Evolutionary conservation across 2,329 filamentous ascomycete species (phyloP), one percentile per base, ranked within the genome.

Genomic region (Aureobasidium musti): DNA sequence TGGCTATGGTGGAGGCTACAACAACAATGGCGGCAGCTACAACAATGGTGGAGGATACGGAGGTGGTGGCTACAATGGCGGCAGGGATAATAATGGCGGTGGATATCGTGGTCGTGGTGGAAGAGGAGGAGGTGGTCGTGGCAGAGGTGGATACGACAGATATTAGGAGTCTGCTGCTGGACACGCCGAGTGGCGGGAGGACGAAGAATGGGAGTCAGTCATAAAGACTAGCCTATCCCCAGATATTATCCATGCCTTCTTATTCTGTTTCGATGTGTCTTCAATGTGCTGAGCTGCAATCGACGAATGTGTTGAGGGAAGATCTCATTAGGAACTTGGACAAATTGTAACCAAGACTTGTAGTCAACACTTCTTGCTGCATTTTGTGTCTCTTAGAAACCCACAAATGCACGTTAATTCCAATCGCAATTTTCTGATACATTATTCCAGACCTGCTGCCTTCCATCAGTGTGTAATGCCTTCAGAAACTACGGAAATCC

Each of bases 1-100:
- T 47, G 70, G 69, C 10, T 67, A 68, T 30, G 71, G 69, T 59
- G 75, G 73, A 10, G 68, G 74, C 8, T 72, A 74, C 14, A 68
- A 72, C 30, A 69, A 72, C 41, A 74, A 68, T 43, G 67, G 66
- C 33, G 67, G 67, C 33, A 57, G 68, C 50, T 64, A 68, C 35
- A 67, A 53, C 30, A 52, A 50, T 21, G 49, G 63, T 26, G 67
- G 70, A 57, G 67, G 70, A 2, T 63, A 63, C 52, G 60, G 67
- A 26, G 67, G 63, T 33, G 50, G 59, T 35, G 66, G 68, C 49
- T 63, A 72, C 39, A 69, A 72, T 39, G 67, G 68, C 19, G 67
- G 67, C 33, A 65, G 68, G 30, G 52, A 68, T 45, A 65, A 53
- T 35, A 47, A 57, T 41, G 66, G 66, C 57, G 53, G 53, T 17